phyloP scores from a whole-genome alignment of 208 protist genomes.

The Leishmania major region DNA sequence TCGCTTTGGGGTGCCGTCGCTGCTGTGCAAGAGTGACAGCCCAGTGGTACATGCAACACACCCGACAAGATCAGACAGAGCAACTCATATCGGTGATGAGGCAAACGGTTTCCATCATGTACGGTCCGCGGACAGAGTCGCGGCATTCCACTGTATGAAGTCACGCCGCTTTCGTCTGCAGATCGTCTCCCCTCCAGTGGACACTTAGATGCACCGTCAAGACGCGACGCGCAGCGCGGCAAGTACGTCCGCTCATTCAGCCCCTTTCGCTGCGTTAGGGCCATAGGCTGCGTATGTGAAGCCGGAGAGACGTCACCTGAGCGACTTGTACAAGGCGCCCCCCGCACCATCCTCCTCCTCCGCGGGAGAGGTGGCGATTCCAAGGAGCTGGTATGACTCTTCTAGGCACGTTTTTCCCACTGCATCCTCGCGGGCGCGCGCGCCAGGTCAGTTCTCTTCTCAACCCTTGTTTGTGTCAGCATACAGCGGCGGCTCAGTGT shows the following conservation, averaged over 20 bases:
- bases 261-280: neutral
- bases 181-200: constrained; percentile 16
- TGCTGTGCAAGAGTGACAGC: neutral
- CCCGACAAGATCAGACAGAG: neutral
- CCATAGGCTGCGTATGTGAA: neutral
- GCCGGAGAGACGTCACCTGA: neutral
- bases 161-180: constrained; percentile 27
- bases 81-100: neutral
- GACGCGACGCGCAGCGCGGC: neutral
- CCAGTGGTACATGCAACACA: no score
- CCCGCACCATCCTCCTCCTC: neutral
- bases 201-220: neutral
- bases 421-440: neutral
- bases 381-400: constrained; percentile 13
- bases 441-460: neutral
- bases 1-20: neutral
- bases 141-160: neutral
- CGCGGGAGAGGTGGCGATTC: neutral
- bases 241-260: neutral
- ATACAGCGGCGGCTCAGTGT: neutral
- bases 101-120: neutral
- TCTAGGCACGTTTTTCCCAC: neutral
- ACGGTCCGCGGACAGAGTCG: no score
- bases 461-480: neutral
- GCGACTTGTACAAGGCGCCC: neutral